Percentiles rank a stretch among this genome's conserved stretches.
These are phyloP conservation scores for Solanum appendiculatum DNA, from an alignment of 257 asterid species.

Conservation along the genomic window DNA sequence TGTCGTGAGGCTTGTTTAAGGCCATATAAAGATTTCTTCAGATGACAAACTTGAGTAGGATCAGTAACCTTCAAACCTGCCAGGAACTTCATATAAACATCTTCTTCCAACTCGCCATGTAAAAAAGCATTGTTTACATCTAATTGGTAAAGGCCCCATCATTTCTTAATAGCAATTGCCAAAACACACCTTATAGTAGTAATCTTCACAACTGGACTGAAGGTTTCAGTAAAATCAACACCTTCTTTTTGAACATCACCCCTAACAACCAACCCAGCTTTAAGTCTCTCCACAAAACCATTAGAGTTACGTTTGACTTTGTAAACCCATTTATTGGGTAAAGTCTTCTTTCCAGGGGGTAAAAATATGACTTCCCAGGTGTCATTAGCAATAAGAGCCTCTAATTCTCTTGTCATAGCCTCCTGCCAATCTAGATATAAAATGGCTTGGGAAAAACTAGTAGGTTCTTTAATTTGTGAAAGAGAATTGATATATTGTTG, in stretches of 20 bases:
- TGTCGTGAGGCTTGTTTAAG: no score
- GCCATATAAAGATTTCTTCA: no score
- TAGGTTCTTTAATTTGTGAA: background rate
- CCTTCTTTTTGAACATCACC: background rate
- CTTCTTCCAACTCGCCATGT: background rate
- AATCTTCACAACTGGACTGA: background rate
- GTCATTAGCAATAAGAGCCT: background rate
- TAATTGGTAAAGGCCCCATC: background rate
- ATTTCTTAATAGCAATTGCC: background rate
- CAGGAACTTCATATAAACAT: no score
- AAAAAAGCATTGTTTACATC: background rate
- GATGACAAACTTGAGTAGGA: no score
- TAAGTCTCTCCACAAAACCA: background rate
- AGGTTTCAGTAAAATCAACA: background rate
- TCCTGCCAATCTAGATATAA: background rate
- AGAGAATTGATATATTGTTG: background rate
- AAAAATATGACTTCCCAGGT: background rate
- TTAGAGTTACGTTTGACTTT: background rate
- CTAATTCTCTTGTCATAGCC: background rate
- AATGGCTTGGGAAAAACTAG: background rate
- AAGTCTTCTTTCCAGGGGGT: background rate
- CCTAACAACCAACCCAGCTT: background rate
- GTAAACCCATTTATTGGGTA: no score
- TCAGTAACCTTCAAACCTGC: no score
- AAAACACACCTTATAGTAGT: background rate